Conservation (phyloP, 2,329 filamentous ascomycete species). For the Colletotrichum graminicola region DNA sequence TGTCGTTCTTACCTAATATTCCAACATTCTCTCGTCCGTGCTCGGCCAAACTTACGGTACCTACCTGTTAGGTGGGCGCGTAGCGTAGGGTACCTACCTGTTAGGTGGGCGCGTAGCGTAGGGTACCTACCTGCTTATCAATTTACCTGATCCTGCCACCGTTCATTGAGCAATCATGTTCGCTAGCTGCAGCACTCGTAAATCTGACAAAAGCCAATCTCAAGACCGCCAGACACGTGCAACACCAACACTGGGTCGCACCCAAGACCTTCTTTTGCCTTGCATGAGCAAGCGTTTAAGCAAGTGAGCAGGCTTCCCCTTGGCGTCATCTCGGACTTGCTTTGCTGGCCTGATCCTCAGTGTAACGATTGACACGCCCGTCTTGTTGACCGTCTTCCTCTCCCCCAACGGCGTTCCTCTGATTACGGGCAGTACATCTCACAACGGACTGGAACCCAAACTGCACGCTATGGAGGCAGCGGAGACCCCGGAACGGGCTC, state of each 20-base stretch:
- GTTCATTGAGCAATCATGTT: too few species aligned
- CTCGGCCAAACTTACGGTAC: slow-evolving; percentile 31
- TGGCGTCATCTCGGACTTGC: slow-evolving; percentile 1
- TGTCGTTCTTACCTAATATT: neutral
- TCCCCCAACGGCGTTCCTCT: slow-evolving; percentile 3
- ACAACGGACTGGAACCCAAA: slow-evolving; percentile 2
- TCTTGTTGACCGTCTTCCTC: neutral
- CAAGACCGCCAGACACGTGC: slow-evolving; percentile 20
- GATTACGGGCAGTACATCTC: neutral
- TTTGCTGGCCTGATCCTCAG: neutral
- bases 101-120: too few species aligned
- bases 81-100: slow-evolving; percentile 13
- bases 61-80: slow-evolving; percentile 9
- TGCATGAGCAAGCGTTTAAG: neutral
- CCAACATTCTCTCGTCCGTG: slow-evolving; percentile 4
- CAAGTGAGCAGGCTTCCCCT: neutral
- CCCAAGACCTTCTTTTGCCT: slow-evolving; percentile 3
- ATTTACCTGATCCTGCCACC: too few species aligned
- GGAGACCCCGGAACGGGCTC: slow-evolving; percentile 6
- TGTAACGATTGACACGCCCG: neutral
- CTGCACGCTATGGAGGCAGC: slow-evolving; percentile 10
- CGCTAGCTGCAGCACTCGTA: slow-evolving; percentile 37
- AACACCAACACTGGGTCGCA: slow-evolving; percentile 23
- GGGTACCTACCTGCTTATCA: neutral
- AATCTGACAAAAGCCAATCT: slow-evolving; percentile 32